Base-by-base conservation (phyloP, 257 asterid genomes). In the Lycium barbarum region DNA sequence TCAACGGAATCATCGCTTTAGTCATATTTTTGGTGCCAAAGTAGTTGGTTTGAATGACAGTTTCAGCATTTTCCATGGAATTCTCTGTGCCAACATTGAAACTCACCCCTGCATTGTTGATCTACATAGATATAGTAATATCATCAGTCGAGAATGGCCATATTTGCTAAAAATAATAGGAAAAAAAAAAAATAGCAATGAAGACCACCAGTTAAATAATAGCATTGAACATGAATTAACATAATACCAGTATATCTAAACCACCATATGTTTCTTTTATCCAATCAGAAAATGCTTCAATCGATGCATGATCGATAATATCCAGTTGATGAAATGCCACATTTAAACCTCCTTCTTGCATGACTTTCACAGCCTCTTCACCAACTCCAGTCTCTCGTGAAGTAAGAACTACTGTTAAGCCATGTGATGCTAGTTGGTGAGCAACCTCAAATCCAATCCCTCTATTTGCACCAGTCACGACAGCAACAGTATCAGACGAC, bases 361-460 rank as follows among this genome's bases (percentile, higher is more conserved):
- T 86, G 76, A 86, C 92, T 79, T 89, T 92, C 54, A 90, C 95
- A 47, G 97, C 93, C 81, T 87, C 97, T 85, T 89, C 96, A 83
- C 98, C 98, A 7, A 85, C 95, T 72, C 79, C 83, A 51, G 90
- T 68, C 58, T 90, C 97, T 83, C 98, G 90, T 14, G 97, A 93
- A 36, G 98, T 93, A 40, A 94, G 92, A 88, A 95, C 67, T 55
- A 95, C 97, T 0, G 94, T 92, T 89, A 93, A 90, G 53, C 95
- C 98, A 82, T 94, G 97, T 7, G 53, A 38, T 9, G 96, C 97
- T 43, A 94, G 94, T 80, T 94, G 98, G 84, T 79, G 97, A 14
- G 91, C 96, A 84, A 92, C 92, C 92, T 95, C 98, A 87, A 90
- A 94, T 49, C 98, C 98, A n/a, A 95, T 95, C 70, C 99, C 99